phyloP scores from a whole-genome alignment of 2,329 filamentous ascomycete species.

The Ophiostoma ulmi region DNA sequence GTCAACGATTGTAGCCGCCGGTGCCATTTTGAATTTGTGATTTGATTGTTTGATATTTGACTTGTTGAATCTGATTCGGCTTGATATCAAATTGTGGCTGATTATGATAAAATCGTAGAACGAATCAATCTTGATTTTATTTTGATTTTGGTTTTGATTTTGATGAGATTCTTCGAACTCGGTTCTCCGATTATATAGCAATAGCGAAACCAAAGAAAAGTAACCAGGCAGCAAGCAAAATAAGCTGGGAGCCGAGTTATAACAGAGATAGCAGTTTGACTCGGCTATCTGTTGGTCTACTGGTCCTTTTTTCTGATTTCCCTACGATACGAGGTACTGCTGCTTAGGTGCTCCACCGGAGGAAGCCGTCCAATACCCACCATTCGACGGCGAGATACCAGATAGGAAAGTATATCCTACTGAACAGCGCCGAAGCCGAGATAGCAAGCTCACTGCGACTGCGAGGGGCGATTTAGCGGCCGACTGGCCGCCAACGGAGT shows the following conservation, averaged over 20 bases:
- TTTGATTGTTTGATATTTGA: background rate
- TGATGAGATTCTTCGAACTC: background rate
- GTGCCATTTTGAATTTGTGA: constrained; percentile 29
- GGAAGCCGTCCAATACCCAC: background rate
- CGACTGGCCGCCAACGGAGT: background rate
- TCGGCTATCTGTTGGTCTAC: background rate
- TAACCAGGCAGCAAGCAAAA: background rate
- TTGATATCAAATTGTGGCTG: background rate
- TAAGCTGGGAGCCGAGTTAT: background rate
- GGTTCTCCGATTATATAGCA: background rate
- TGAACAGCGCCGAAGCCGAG: constrained; percentile 19
- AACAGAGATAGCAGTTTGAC: background rate
- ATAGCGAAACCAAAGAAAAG: background rate
- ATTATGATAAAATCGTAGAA: background rate
- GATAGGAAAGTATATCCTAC: constrained; percentile 4
- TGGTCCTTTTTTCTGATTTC: background rate
- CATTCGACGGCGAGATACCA: background rate
- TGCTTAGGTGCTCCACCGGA: background rate
- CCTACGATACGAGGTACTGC: background rate
- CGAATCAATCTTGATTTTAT: background rate
- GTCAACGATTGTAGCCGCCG: constrained; percentile 26
- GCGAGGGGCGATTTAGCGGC: constrained; percentile 15
- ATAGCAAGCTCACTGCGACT: background rate
- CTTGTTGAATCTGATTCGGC: background rate
- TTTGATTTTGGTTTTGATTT: background rate